Conservation (phyloP, 768 basidiomycete species). For the Myochromella boudieri region DNA sequence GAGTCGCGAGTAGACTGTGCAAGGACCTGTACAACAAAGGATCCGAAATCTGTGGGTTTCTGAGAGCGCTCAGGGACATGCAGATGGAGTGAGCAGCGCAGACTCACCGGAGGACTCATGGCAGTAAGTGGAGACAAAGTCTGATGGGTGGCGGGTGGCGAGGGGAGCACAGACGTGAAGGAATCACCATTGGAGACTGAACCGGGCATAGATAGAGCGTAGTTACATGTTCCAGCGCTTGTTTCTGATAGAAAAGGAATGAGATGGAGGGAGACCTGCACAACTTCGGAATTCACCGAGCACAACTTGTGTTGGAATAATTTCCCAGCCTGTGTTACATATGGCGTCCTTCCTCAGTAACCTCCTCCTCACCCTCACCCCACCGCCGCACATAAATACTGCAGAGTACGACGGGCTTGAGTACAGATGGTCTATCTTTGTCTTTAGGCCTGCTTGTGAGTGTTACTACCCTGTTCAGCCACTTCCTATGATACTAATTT, state of each 20-base stretch:
- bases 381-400: slow-evolving; percentile 52
- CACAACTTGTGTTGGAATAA: slow-evolving; percentile 1
- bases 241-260: neutral
- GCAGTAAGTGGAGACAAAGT: neutral
- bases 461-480: slow-evolving; percentile 10
- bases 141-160: neutral
- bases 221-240: neutral
- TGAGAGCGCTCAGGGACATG: neutral
- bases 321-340: neutral
- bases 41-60: slow-evolving; percentile 56
- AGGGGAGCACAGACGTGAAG: slow-evolving; percentile 1
- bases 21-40: slow-evolving; percentile 58
- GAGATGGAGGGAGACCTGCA: neutral
- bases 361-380: slow-evolving; percentile 45
- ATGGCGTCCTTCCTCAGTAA: slow-evolving; percentile 33
- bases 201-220: slow-evolving; percentile 5
- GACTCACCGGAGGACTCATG: slow-evolving; percentile 12
- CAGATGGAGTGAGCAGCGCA: neutral
- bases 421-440: slow-evolving; percentile 70
- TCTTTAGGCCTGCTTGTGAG: slow-evolving; percentile 80
- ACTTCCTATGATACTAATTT: slow-evolving; percentile 5
- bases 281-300: slow-evolving; percentile 14
- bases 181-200: slow-evolving; percentile 9
- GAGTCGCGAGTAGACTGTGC: slow-evolving; percentile 47
- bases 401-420: slow-evolving; percentile 74